phyloP scores from a whole-genome alignment of 2,329 filamentous ascomycete genomes.

The Colletotrichum scovillei region DNA sequence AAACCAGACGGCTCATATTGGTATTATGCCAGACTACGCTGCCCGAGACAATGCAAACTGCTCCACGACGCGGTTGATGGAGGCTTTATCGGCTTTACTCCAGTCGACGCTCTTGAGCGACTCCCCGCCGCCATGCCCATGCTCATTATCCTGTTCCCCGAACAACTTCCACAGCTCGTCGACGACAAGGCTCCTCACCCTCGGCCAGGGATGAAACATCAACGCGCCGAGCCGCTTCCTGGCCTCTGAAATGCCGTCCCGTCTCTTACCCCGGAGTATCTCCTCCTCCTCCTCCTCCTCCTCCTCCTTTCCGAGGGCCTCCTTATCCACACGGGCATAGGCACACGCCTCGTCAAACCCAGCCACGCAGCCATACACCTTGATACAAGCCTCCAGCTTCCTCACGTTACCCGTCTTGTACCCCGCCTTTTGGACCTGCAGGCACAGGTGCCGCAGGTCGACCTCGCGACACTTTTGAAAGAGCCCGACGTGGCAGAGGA shows the following conservation, averaged over 20 bases:
- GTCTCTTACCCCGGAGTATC: conserved; percentile 41
- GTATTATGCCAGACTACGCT: neutral
- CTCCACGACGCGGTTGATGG: conserved; percentile 55
- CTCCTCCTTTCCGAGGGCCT: neutral
- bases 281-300: too few species aligned
- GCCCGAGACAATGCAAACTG: conserved; percentile 53
- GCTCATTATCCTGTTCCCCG: conserved; percentile 34
- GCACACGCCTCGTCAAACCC: conserved; percentile 41
- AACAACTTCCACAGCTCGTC: conserved; percentile 69
- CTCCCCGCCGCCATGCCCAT: conserved; percentile 38
- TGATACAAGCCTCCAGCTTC: conserved; percentile 83
- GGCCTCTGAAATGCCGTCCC: conserved; percentile 64
- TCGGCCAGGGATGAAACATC: conserved; percentile 85
- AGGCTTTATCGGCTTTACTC: conserved; percentile 62
- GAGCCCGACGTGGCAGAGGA: conserved; percentile 75
- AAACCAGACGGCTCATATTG: neutral
- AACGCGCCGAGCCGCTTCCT: conserved; percentile 77
- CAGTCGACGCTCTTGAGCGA: conserved; percentile 67
- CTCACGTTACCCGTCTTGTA: conserved; percentile 86
- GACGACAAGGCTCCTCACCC: conserved; percentile 70
- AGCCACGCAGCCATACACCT: conserved; percentile 80
- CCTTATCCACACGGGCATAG: too few species aligned
- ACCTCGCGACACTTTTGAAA: conserved; percentile 53
- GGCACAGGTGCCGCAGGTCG: conserved; percentile 70
- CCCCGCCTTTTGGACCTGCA: conserved; percentile 79